phyloP scores from a whole-genome alignment of 192 early-diverging fungal species.

The Backusella luteola region DNA sequence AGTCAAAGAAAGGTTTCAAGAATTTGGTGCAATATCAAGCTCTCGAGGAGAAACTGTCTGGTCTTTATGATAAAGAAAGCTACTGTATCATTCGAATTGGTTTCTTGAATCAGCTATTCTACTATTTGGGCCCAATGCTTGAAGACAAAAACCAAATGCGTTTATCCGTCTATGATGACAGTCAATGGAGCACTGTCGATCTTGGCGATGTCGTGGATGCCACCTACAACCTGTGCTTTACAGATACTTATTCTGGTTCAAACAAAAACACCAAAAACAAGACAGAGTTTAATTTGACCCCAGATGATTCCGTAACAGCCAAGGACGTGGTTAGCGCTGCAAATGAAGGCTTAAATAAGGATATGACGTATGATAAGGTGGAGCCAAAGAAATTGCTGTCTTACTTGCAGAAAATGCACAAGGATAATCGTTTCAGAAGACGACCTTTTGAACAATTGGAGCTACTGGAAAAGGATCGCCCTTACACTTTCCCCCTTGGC shows the following conservation, averaged over 20 bases:
- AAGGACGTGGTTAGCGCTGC: background rate
- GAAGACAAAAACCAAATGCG: background rate
- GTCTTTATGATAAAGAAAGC: background rate
- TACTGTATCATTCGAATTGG: slow-evolving; percentile 1
- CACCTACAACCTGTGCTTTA: background rate
- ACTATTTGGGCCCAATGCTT: slow-evolving; percentile 18
- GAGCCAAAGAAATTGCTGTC: background rate
- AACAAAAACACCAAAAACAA: background rate
- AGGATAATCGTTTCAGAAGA: slow-evolving; percentile 8
- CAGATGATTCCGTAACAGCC: background rate
- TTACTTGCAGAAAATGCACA: background rate
- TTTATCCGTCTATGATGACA: background rate
- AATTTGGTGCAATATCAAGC: background rate
- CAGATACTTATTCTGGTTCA: background rate
- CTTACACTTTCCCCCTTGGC: slow-evolving; percentile 6
- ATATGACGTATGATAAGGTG: background rate
- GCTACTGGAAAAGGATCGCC: background rate
- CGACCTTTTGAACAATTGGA: background rate
- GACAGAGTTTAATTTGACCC: slow-evolving; percentile 1
- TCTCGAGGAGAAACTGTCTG: background rate
- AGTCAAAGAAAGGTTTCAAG: background rate
- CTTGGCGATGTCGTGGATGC: background rate
- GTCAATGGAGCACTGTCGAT: background rate
- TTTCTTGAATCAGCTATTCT: slow-evolving; percentile 6
- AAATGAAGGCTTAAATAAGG: background rate